Evolutionary conservation across 2,329 filamentous ascomycete genomes (phyloP), one percentile per base, ranked within the genome.

Genomic region (Penicillium oxalicum): DNA sequence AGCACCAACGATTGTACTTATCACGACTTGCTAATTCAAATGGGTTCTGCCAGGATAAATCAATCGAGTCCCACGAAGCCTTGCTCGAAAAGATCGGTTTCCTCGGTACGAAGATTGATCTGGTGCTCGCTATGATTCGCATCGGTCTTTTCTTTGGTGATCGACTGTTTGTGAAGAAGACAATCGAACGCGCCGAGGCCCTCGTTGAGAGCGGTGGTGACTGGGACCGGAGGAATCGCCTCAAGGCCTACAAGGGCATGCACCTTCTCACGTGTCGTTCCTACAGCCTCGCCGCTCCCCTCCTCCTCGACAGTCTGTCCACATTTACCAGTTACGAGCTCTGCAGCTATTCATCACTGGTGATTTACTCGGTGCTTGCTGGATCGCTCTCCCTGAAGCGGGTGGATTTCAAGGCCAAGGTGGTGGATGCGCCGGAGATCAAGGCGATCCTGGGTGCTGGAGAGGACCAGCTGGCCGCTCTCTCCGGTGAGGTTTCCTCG

Each of bases 251-350:
- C 79, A 90, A 95, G 68, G 93, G 93, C 54, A 79, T 98, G 48
- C 87, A 97, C 68, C 81, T 95, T 49, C 84, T 98, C 59, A 97
- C 91, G 25, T 82, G 93, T 57, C 90, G 93, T 60, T 91, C 90
- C 53, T 90, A 97, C 77, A 88, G 84, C 69, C 77, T 88, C 50
- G 91, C 90, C 36, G 93, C 93, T 2, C 91, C 93, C 36, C 81
- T 96, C 9, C 85, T 98, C 44, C 88, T 98, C 64, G 93, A 98
- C 77, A 95, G 89, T 66, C 79, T 98, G 58, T 96, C 91, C 27
- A 98, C 93, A 24, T 98, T 98, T 71, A 98, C 93, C 54, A 96
- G 90, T 70, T 96, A 96, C 75, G 93, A 98, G 72, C 83, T 98
- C 43, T 98, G 93, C 83, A 91, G 86, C 58, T 98, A 98, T 77